phyloP scores from a whole-genome alignment of 2,329 filamentous ascomycete genomes.

The Colletotrichum aenigma region DNA sequence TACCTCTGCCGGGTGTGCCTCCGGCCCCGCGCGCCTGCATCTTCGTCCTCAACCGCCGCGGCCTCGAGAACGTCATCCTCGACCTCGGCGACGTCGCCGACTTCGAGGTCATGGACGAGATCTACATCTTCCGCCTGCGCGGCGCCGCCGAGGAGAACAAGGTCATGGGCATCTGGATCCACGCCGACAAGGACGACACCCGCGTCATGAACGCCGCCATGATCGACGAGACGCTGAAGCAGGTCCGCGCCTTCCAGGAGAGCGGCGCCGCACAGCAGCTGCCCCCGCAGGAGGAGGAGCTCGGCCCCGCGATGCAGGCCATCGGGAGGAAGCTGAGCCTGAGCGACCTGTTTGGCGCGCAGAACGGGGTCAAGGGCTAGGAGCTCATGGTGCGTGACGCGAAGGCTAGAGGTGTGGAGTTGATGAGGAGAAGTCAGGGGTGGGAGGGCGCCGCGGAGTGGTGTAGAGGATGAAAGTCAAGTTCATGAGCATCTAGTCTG shows the following conservation, averaged over 20 bases:
- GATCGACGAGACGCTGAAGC: constrained; percentile 47
- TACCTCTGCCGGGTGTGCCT: constrained; percentile 29
- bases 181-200: constrained; percentile 52
- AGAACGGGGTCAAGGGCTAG: constrained; percentile 26
- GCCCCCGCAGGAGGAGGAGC: constrained; percentile 11
- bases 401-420: background rate
- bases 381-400: background rate
- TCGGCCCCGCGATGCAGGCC: constrained; percentile 47
- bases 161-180: constrained; percentile 60
- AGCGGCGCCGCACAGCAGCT: background rate
- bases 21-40: constrained; percentile 56
- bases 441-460: background rate
- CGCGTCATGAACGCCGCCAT: constrained; percentile 43
- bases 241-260: constrained; percentile 19
- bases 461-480: background rate
- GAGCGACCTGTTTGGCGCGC: constrained; percentile 47
- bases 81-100: constrained; percentile 65
- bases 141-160: constrained; percentile 34
- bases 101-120: constrained; percentile 65
- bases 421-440: background rate
- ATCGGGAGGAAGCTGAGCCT: constrained; percentile 48
- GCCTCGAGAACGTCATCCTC: constrained; percentile 72
- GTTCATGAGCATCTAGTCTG: background rate
- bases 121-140: constrained; percentile 54
- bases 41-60: constrained; percentile 75